A percentile compares a stretch with the other conserved stretches of the same genome.
phyloP scores from a whole-genome alignment of 2,329 filamentous ascomycete species.

The Cladophialophora carrionii region DNA sequence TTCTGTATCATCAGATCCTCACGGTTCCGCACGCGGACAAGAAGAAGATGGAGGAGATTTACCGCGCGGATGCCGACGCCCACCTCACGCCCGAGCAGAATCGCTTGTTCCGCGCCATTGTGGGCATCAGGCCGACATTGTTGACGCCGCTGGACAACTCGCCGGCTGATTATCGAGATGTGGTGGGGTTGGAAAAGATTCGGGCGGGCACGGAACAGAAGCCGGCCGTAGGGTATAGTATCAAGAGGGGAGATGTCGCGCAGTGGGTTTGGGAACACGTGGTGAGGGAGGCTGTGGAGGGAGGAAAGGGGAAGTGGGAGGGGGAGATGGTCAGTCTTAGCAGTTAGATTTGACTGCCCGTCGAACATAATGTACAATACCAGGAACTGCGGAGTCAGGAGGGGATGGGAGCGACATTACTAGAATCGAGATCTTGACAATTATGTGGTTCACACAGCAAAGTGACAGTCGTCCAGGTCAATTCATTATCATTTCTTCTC shows the following conservation, averaged over 20 bases:
- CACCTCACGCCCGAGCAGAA: slow-evolving; percentile 38
- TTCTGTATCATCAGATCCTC: slow-evolving; percentile 43
- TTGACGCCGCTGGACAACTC: slow-evolving; percentile 38
- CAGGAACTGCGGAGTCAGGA: no score
- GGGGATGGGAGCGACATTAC: background rate
- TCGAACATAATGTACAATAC: background rate
- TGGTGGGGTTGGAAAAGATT: slow-evolving; percentile 39
- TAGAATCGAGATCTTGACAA: background rate
- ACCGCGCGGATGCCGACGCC: slow-evolving; percentile 39
- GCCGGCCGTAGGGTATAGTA: slow-evolving; percentile 43
- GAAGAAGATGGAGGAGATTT: slow-evolving; percentile 44
- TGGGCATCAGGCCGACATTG: slow-evolving; percentile 44
- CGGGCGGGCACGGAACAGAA: slow-evolving; percentile 40
- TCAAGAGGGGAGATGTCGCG: slow-evolving; percentile 45
- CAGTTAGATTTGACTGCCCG: slow-evolving; percentile 11
- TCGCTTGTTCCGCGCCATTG: slow-evolving; percentile 33
- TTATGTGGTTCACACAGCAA: background rate
- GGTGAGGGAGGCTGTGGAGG: slow-evolving; percentile 28
- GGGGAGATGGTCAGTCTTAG: slow-evolving; percentile 39
- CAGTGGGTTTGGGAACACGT: slow-evolving; percentile 43
- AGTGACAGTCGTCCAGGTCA: background rate
- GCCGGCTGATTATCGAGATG: slow-evolving; percentile 28
- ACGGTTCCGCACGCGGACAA: slow-evolving; percentile 45
- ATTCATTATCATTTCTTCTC: slow-evolving; percentile 16
- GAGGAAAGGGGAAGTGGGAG: slow-evolving; percentile 28